These are phyloP conservation scores for Macrophomina tecta DNA, from an alignment of 2,329 filamentous ascomycete genomes.

Conservation along the genomic window DNA sequence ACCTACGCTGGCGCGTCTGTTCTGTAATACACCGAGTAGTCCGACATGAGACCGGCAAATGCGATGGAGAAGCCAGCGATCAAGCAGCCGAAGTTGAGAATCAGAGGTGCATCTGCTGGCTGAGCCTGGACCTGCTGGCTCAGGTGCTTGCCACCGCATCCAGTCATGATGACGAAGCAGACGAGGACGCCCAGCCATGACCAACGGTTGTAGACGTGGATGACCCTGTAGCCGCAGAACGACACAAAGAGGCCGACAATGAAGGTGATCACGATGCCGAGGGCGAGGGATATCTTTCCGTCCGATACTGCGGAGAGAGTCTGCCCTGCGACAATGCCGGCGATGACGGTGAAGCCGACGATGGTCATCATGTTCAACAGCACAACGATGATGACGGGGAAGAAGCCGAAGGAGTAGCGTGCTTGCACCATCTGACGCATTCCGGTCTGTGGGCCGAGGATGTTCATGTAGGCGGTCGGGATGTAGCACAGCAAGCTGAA, in stretches of 20 bases:
- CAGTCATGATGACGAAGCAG: slow-evolving; percentile 61
- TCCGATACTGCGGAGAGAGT: slow-evolving; percentile 43
- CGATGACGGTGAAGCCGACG: slow-evolving; percentile 68
- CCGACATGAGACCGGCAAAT: slow-evolving; percentile 64
- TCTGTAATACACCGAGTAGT: slow-evolving; percentile 67
- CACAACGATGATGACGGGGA: slow-evolving; percentile 65
- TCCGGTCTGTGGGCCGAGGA: slow-evolving; percentile 63
- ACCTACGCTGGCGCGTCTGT: slow-evolving; percentile 60
- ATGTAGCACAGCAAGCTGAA: slow-evolving; percentile 63
- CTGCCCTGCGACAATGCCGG: slow-evolving; percentile 66
- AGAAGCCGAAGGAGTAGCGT: slow-evolving; percentile 66
- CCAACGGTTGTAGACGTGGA: slow-evolving; percentile 65
- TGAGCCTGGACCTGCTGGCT: slow-evolving; percentile 53
- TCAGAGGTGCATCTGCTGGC: slow-evolving; percentile 51
- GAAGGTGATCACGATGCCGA: slow-evolving; percentile 67
- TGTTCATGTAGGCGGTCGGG: slow-evolving; percentile 63
- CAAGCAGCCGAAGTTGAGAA: slow-evolving; percentile 65
- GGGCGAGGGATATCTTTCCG: slow-evolving; percentile 55
- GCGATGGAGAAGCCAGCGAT: slow-evolving; percentile 69
- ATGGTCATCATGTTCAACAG: slow-evolving; percentile 68
- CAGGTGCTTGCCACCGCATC: slow-evolving; percentile 60
- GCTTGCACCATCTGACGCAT: slow-evolving; percentile 71
- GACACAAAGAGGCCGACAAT: slow-evolving; percentile 64
- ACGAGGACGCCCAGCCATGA: slow-evolving; percentile 63
- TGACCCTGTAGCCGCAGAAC: slow-evolving; percentile 63